Evolutionary conservation across 768 basidiomycete genomes (phyloP).

Genomic region (Cyathus striatus): DNA sequence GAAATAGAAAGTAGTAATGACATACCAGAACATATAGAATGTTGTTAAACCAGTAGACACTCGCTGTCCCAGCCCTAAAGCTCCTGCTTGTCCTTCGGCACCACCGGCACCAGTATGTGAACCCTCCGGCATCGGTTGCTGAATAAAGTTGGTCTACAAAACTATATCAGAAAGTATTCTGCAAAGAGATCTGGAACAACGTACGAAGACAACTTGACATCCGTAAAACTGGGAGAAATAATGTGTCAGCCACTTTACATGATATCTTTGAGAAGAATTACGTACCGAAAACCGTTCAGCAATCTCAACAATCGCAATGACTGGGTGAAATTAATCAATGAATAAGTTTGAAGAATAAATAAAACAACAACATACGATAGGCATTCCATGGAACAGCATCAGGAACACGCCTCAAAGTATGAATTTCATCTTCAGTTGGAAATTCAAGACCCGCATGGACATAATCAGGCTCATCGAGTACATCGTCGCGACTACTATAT

Average conservation of each 20-base stretch:
- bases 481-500: background rate
- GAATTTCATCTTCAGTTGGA: conserved; percentile 57
- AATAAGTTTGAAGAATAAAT: background rate
- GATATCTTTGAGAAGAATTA: background rate
- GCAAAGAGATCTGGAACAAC: conserved; percentile 4
- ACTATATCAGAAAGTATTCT: background rate
- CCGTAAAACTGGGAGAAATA: conserved; percentile 32
- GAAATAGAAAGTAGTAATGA: conserved; percentile 2
- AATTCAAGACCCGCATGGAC: conserved; percentile 53
- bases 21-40: conserved; percentile 67
- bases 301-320: conserved; percentile 63
- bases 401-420: conserved; percentile 54
- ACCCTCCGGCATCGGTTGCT: conserved; percentile 59
- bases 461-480: conserved; percentile 15
- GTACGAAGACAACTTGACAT: conserved; percentile 45
- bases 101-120: conserved; percentile 64
- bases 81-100: conserved; percentile 53
- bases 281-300: conserved; percentile 71
- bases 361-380: conserved; percentile 31
- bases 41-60: conserved; percentile 69
- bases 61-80: conserved; percentile 61
- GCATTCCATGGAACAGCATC: conserved; percentile 56
- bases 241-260: background rate
- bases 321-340: conserved; percentile 20
- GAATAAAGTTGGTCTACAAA: conserved; percentile 66